phyloP scores from a whole-genome alignment of 176 grass and related monocot species.

The Oryza brachyantha region DNA sequence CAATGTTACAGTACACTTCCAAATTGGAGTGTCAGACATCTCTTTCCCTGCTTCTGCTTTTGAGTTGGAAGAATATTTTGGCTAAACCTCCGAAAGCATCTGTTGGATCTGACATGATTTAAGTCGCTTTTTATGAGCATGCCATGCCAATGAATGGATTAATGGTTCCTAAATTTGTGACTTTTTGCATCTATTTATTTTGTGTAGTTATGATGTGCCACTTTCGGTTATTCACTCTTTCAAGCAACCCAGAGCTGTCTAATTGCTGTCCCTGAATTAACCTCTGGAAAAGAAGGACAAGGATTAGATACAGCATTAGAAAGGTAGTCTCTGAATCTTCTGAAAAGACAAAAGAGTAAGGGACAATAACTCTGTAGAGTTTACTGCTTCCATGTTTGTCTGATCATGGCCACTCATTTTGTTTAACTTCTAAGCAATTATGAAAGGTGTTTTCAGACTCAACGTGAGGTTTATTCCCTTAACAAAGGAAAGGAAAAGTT shows the following conservation, averaged over 20 bases:
- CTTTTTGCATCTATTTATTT: background rate
- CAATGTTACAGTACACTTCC: background rate
- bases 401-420: background rate
- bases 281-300: background rate
- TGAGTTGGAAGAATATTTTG: background rate
- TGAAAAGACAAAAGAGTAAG: background rate
- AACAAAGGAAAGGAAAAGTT: background rate
- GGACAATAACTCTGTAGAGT: background rate
- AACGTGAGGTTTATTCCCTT: background rate
- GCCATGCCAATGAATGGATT: background rate
- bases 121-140: background rate
- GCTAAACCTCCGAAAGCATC: background rate
- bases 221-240: constrained; percentile 12
- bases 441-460: background rate
- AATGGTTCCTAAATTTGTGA: background rate
- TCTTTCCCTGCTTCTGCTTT: background rate
- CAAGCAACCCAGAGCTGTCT: background rate
- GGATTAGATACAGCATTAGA: background rate
- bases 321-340: background rate
- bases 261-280: constrained; percentile 12
- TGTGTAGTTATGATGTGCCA: background rate
- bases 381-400: background rate
- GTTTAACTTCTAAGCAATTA: constrained; percentile 17
- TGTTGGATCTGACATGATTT: background rate
- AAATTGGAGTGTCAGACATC: background rate